Base-by-base conservation (phyloP, 768 basidiomycete species). In the Holtermanniella nyarrowii region DNA sequence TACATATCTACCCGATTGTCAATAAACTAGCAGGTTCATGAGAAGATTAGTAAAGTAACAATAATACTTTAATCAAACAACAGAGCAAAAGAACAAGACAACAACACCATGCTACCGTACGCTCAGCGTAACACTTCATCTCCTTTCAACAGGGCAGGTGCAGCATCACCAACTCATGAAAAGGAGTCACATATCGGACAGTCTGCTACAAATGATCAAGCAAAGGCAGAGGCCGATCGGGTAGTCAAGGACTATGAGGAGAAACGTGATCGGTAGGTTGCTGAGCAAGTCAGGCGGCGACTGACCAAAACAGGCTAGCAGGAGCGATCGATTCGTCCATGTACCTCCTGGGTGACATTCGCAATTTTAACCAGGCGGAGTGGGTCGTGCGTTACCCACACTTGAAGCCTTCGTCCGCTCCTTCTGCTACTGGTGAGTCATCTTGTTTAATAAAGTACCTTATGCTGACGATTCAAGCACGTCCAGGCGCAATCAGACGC, bases 381-480 rank as follows among this genome's bases (percentile, higher is more conserved):
- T 95, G 88, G 90, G 79, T 86, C 22, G 81, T 96, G 14, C 76
- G 87, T 52, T 97, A 97, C 71, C 91, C 91, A 48, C 79, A 80
- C 64, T 75, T 90, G 50, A 62, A 71, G 44, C 44, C 61, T 3
- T 23, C 43, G 4, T 59, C 60, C 20, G 13, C 24, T 3, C 10
- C 18, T 21, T 20, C 40, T 14, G 41, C 39, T 43, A 48, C 48
- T 44, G 53, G 41, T 52, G 53, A 53, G 48, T 48, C 18, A 10
- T 22, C 44, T n/a, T 23, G 46, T 73, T 1, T 24, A 47, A 14
- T 24, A 54, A 44, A 21, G 49, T 44, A 27, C 46, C 20, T 25
- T 12, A 24, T 13, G 12, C 40, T 49, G 31, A 7, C 16, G 31
- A 37, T 16, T 37, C 16, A 7, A 37, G 31, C 10, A 7, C 73